Evolutionary conservation across 768 basidiomycete genomes (phyloP).

Genomic region (Pleurotus cornucopiae): DNA sequence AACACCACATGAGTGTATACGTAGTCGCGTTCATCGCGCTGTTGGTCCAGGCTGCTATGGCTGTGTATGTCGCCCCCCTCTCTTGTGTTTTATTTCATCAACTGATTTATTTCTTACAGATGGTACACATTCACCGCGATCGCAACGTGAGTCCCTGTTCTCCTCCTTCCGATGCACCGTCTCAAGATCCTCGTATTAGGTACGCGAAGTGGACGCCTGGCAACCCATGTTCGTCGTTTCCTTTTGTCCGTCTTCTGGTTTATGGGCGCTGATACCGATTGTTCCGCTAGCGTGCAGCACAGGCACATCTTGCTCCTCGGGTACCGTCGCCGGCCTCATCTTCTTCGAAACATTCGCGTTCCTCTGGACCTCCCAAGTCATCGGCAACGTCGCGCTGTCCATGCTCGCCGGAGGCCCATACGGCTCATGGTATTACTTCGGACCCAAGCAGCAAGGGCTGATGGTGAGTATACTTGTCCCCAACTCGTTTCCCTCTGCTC

Average conservation of each 20-base stretch:
- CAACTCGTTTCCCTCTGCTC: neutral
- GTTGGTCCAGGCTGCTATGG: slow-evolving; percentile 65
- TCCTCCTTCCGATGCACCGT: neutral
- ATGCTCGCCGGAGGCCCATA: slow-evolving; percentile 80
- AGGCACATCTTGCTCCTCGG: slow-evolving; percentile 57
- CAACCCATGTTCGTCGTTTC: slow-evolving; percentile 50
- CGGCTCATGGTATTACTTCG: slow-evolving; percentile 83
- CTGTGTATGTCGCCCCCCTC: slow-evolving; percentile 45
- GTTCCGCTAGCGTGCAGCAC: slow-evolving; percentile 41
- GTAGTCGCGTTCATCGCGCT: slow-evolving; percentile 70
- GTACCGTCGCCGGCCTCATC: slow-evolving; percentile 73
- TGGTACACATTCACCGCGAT: slow-evolving; percentile 79
- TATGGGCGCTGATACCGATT: slow-evolving; percentile 4
- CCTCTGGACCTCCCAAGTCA: slow-evolving; percentile 82
- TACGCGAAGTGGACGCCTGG: slow-evolving; percentile 75
- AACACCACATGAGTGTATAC: slow-evolving; percentile 79
- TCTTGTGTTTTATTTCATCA: neutral
- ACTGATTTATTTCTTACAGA: slow-evolving; percentile 23
- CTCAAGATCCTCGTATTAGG: slow-evolving; percentile 16
- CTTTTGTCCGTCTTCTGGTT: neutral
- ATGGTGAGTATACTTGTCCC: slow-evolving; percentile 40
- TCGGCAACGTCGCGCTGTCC: slow-evolving; percentile 72
- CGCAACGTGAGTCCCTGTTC: slow-evolving; percentile 47
- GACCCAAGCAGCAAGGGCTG: slow-evolving; percentile 58
- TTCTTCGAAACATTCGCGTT: slow-evolving; percentile 81